Percentiles rank a stretch among this genome's conserved stretches.
phyloP scores from a whole-genome alignment of 2,329 filamentous ascomycete species.

The Calonectria ilicicola region DNA sequence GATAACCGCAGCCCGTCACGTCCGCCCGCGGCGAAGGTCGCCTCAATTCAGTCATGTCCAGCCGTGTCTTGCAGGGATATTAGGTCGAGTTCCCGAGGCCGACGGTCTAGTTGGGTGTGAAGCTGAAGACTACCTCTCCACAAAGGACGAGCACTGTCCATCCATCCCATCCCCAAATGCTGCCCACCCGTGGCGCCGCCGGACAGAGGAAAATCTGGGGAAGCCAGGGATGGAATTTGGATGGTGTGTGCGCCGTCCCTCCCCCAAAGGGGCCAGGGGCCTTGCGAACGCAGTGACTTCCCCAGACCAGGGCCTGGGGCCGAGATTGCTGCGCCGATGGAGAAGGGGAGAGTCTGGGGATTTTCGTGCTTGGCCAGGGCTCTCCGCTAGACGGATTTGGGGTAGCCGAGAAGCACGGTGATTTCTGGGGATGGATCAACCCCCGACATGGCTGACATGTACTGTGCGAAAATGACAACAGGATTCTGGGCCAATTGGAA shows the following conservation, averaged over 20 bases:
- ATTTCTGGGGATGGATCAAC: conserved; percentile 30
- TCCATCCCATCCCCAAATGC: conserved; percentile 18
- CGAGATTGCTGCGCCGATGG: conserved; percentile 32
- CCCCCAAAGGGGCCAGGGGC: conserved; percentile 38
- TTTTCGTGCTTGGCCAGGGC: conserved; percentile 30
- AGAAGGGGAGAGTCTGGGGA: conserved; percentile 35
- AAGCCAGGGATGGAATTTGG: conserved; percentile 46
- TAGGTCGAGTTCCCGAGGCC: not conserved
- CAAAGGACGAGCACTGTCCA: not conserved
- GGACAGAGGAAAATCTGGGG: conserved; percentile 47
- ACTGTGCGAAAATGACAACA: conserved; percentile 34
- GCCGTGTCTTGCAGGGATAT: conserved; percentile 12
- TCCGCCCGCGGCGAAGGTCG: conserved; percentile 13
- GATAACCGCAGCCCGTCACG: conserved; percentile 31
- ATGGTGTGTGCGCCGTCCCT: conserved; percentile 45
- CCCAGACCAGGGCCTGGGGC: conserved; percentile 37
- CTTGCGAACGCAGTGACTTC: conserved; percentile 41
- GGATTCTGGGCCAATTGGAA: conserved; percentile 28
- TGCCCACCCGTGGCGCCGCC: conserved; percentile 19
- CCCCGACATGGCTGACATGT: conserved; percentile 24
- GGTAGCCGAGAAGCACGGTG: conserved; percentile 39
- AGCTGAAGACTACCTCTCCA: conserved; percentile 8
- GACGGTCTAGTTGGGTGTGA: not conserved
- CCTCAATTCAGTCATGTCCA: conserved; percentile 2
- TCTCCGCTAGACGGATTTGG: conserved; percentile 43